phyloP scores from a whole-genome alignment of 176 grass and related monocot genomes.

The Oryza punctata region DNA sequence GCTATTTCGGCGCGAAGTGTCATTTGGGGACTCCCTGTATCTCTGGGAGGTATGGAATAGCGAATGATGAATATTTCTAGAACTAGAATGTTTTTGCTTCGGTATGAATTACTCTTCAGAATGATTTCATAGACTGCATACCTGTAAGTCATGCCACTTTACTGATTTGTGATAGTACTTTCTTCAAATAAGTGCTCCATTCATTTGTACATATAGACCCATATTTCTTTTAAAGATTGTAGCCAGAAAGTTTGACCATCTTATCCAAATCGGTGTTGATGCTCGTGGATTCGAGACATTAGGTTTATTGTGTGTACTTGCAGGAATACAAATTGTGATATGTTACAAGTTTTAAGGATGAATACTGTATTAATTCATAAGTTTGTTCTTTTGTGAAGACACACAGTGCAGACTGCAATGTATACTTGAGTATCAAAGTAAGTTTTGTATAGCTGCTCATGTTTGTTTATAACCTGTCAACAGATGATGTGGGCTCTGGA shows the following conservation, averaged over 20 bases:
- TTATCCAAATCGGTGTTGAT: not conserved
- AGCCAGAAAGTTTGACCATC: not conserved
- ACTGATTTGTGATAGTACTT: slow-evolving; percentile 7
- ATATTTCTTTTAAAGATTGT: not conserved
- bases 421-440: slow-evolving; percentile 9
- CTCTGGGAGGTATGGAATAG: slow-evolving; percentile 95
- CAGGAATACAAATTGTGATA: not conserved
- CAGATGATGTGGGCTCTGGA: slow-evolving; percentile 99
- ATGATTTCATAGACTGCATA: not conserved
- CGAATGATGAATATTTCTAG: slow-evolving; percentile 22
- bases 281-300: not conserved
- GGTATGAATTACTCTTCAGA: slow-evolving; percentile 10
- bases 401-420: not conserved
- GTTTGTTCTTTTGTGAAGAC: not conserved
- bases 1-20: slow-evolving; percentile 92
- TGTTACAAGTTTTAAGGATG: not conserved
- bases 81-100: slow-evolving; percentile 3
- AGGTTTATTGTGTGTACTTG: slow-evolving; percentile 12
- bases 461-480: slow-evolving; percentile 33
- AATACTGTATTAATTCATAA: not conserved
- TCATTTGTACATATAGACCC: not conserved
- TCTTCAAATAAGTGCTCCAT: slow-evolving; percentile 14
- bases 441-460: slow-evolving; percentile 19
- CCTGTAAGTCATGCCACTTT: not conserved
- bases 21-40: slow-evolving; percentile 96